Base-by-base conservation (phyloP, 1,284 basidiomycete species). In the Ustanciosporium gigantosporum region DNA sequence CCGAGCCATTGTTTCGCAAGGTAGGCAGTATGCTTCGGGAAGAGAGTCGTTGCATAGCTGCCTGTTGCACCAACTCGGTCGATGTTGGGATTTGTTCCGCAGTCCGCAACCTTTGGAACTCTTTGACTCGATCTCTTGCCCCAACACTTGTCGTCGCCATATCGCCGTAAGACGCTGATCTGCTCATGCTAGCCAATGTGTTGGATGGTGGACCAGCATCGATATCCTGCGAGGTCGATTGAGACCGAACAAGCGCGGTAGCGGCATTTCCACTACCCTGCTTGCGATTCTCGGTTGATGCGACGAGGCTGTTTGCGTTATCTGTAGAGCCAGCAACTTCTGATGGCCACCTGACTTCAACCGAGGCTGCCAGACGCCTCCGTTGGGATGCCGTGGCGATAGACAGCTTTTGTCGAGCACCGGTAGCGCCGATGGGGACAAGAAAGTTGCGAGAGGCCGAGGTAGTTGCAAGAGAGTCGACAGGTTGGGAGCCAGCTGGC, bases 391-490 rank as follows among this genome's bases (percentile, higher is more conserved):
- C 67, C 17, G 47, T 70, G 8, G 56, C 44, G 32, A 73, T 69
- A 25, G 55, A 68, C 15, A 73, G 57, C 47, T 68, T 72, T 22
- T 71, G 69, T n/a, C 69, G 43, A 8, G 71, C 71, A 5, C 71
- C 71, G 15, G 71, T 73, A 0, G 69, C 44, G 13, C 69, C 71
- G 31, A 73, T 70, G 20, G 71, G 71, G 4, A 73, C 58, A 25
- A 71, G 52, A 37, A 73, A 73, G 52, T 71, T 61, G 25, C 69
- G 53, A 2, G 65, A 55, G 20, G 57, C 38, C 21, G 50, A 32
- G 7, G 49, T 36, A 13, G 42, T 14, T 5, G 53, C 46, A 11
- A 24, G 34, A 6, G 49, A 44, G 23, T 42, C 37, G n/a, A 53
- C 14, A 16, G 49, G 48, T 14, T 46, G 49, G 16, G 44, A 41